Evolutionary conservation across 2,329 filamentous ascomycete species (phyloP).

Genomic region (Epichloe sp.): DNA sequence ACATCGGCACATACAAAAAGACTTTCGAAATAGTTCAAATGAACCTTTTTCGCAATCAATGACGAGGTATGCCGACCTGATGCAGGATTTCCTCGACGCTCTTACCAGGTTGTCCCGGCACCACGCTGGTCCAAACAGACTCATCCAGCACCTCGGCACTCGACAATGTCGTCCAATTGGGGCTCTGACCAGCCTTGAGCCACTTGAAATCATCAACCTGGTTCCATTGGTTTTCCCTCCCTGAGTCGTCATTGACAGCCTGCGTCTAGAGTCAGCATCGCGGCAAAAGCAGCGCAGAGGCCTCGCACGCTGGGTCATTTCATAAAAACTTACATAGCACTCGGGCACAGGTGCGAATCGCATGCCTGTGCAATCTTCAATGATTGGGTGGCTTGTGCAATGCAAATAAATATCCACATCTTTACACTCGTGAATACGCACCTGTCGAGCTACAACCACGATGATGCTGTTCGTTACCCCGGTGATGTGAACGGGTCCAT

Average conservation of each 20-base stretch:
- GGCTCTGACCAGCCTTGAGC: slow-evolving; percentile 74
- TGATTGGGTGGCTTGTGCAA: slow-evolving; percentile 76
- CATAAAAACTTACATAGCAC: slow-evolving; percentile 46
- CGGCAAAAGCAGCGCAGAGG: not conserved
- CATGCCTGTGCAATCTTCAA: slow-evolving; percentile 73
- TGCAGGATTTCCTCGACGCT: slow-evolving; percentile 53
- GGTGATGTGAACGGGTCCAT: slow-evolving; percentile 75
- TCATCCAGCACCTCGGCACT: slow-evolving; percentile 45
- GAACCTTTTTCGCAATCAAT: not conserved
- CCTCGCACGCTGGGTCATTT: not conserved
- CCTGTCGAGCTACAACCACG: slow-evolving; percentile 71
- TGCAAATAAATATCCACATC: slow-evolving; percentile 75
- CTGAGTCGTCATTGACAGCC: slow-evolving; percentile 17
- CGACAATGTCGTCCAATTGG: slow-evolving; percentile 69
- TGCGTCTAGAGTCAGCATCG: slow-evolving; percentile 6
- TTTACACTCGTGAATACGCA: slow-evolving; percentile 78
- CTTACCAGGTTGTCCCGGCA: slow-evolving; percentile 49
- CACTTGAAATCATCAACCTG: slow-evolving; percentile 97
- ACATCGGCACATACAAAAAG: not conserved
- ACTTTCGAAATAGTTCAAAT: not conserved
- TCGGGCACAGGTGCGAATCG: slow-evolving; percentile 66
- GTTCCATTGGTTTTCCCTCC: slow-evolving; percentile 60
- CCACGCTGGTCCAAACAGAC: slow-evolving; percentile 54
- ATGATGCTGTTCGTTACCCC: slow-evolving; percentile 58
- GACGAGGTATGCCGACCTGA: slow-evolving; percentile 27